Evolutionary conservation across 106 monocot genomes (phyloP).

Genomic region (Agapanthus africanus): DNA sequence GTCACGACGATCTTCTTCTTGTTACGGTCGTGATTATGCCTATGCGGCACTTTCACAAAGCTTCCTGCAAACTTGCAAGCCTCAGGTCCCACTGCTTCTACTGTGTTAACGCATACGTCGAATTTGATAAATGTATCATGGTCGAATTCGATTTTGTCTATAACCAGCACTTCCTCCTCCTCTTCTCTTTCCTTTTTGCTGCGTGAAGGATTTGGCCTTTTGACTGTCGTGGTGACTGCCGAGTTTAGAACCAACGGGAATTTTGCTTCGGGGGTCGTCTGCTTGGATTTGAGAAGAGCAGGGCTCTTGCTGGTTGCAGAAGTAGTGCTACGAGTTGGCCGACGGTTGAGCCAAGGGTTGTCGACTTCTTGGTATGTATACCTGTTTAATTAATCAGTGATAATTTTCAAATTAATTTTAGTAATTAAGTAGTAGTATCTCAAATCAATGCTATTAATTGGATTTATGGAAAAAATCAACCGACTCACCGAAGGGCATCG

Average conservation of each 20-base stretch:
- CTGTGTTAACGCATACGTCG: slow-evolving; percentile 40
- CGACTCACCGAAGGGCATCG: not conserved
- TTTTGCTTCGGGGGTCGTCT: too few species aligned
- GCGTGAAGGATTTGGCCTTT: not conserved
- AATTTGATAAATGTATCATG: slow-evolving; percentile 25
- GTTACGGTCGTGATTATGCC: not conserved
- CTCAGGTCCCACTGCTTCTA: slow-evolving; percentile 9
- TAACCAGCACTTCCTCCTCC: slow-evolving; percentile 23
- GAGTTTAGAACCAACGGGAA: not conserved
- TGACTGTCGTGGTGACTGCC: not conserved
- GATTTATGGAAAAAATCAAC: too few species aligned
- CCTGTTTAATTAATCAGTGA: too few species aligned
- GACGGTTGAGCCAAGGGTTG: slow-evolving; percentile 7
- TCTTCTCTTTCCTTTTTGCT: slow-evolving; percentile 11
- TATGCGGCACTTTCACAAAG: slow-evolving; percentile 42
- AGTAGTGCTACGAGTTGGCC: too few species aligned
- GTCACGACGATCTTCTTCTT: slow-evolving; percentile 3
- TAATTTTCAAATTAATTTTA: too few species aligned
- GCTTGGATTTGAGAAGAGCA: too few species aligned
- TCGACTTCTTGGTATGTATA: slow-evolving; percentile 13
- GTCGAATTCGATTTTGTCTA: slow-evolving; percentile 18
- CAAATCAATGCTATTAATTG: too few species aligned
- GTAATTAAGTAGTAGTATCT: too few species aligned
- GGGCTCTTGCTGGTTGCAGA: not conserved
- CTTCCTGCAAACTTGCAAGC: slow-evolving; percentile 54